Evolutionary conservation across 495 filamentous ascomycete species (phyloP).

Genomic region (Trichoderma gamsii): DNA sequence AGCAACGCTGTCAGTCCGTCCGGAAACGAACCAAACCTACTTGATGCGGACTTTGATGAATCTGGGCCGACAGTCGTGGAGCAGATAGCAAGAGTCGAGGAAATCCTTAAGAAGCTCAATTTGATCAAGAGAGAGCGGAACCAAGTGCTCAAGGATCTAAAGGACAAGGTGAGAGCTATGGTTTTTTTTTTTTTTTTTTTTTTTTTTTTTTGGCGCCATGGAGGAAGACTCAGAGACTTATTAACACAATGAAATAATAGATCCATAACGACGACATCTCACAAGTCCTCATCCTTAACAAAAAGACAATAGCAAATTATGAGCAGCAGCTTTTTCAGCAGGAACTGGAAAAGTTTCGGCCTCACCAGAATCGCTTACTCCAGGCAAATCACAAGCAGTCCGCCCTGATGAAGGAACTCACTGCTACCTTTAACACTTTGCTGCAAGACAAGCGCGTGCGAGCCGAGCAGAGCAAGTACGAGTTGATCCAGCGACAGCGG

Average conservation of each 20-base stretch:
- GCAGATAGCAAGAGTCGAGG: slow-evolving; percentile 84
- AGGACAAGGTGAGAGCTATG: slow-evolving; percentile 72
- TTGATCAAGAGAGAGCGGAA: slow-evolving; percentile 83
- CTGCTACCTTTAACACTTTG: slow-evolving; percentile 76
- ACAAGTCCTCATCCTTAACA: slow-evolving; percentile 93
- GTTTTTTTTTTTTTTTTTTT: too few relatives aligned
- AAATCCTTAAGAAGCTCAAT: slow-evolving; percentile 84
- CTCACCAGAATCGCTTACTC: slow-evolving; percentile 82
- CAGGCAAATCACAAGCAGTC: slow-evolving; percentile 93
- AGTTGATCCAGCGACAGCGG: slow-evolving; percentile 75
- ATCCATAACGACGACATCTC: slow-evolving; percentile 95
- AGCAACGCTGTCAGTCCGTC: slow-evolving; percentile 53
- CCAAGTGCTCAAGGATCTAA: slow-evolving; percentile 92
- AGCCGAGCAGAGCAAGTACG: slow-evolving; percentile 90
- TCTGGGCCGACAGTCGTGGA: slow-evolving; percentile 72
- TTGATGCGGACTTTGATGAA: slow-evolving; percentile 89
- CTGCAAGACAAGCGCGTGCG: slow-evolving; percentile 92
- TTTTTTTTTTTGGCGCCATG: not conserved
- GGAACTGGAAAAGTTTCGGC: slow-evolving; percentile 93
- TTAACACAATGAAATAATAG: slow-evolving; percentile 43
- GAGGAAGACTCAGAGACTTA: not conserved
- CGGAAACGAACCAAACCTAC: slow-evolving; percentile 62
- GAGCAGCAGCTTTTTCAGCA: slow-evolving; percentile 87
- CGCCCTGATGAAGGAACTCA: slow-evolving; percentile 90
- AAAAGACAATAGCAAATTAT: slow-evolving; percentile 83